These are phyloP conservation scores for Goffeauzyma gilvescens DNA, from an alignment of 768 basidiomycete species.

Conservation along the genomic window DNA sequence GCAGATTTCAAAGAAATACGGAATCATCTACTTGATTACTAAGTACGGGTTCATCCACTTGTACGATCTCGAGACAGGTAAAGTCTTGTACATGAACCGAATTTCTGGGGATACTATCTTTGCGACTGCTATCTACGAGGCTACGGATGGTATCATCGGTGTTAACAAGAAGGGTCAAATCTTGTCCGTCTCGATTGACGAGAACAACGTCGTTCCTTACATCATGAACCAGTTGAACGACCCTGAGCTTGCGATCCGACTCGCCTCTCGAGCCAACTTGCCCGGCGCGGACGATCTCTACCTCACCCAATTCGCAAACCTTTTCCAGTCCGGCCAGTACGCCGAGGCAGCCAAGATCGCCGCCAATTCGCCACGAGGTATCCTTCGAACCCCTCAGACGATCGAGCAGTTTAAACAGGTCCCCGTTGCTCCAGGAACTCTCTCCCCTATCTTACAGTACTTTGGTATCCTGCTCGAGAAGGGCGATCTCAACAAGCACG, in stretches of 20 bases:
- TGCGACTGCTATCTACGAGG: conserved; percentile 90
- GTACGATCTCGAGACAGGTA: conserved; percentile 90
- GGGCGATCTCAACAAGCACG: conserved; percentile 89
- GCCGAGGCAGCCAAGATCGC: conserved; percentile 93
- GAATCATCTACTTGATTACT: conserved; percentile 89
- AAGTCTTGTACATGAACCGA: conserved; percentile 99
- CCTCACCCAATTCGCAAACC: conserved; percentile 74
- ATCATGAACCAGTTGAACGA: conserved; percentile 85
- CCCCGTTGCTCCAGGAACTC: conserved; percentile 68
- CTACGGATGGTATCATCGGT: conserved; percentile 84
- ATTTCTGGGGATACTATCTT: conserved; percentile 99
- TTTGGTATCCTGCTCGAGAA: conserved; percentile 97
- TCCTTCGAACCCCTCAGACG: conserved; percentile 79
- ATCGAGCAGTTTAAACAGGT: conserved; percentile 96
- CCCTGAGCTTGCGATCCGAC: conserved; percentile 90
- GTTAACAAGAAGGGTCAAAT: conserved; percentile 99
- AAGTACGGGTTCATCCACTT: conserved; percentile 99
- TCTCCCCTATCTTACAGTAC: conserved; percentile 93
- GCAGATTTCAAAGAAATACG: conserved; percentile 94
- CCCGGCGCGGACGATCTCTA: conserved; percentile 97
- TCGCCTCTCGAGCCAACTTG: conserved; percentile 84
- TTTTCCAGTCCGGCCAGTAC: conserved; percentile 74
- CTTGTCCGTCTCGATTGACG: conserved; percentile 87
- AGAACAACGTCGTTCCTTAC: conserved; percentile 87
- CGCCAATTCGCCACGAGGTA: conserved; percentile 87